Evolutionary conservation across 2,329 filamentous ascomycete species (phyloP).

Genomic region (Trichoderma sp.): DNA sequence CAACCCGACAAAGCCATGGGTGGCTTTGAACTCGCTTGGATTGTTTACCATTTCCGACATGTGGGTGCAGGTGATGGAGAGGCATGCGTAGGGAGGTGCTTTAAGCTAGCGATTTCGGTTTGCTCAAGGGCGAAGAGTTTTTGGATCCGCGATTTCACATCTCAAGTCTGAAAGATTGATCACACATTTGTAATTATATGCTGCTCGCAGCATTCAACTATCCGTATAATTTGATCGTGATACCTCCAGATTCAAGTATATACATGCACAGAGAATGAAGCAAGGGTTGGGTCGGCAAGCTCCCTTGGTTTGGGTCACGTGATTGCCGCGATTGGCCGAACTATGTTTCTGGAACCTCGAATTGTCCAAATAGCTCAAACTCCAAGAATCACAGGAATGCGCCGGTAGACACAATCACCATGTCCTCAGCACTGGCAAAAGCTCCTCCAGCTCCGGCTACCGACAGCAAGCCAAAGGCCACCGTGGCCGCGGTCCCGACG

Average conservation of each 20-base stretch:
- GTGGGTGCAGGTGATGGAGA: slow-evolving; percentile 34
- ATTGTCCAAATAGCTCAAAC: not conserved
- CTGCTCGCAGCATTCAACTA: not conserved
- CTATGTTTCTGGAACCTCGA: not conserved
- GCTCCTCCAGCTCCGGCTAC: slow-evolving; percentile 30
- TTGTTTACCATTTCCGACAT: slow-evolving; percentile 34
- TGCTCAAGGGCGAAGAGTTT: too few relatives aligned
- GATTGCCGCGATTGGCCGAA: not conserved
- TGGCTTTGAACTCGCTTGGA: slow-evolving; percentile 28
- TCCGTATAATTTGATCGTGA: not conserved
- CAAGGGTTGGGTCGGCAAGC: not conserved
- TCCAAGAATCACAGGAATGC: slow-evolving; percentile 26
- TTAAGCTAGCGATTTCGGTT: not conserved
- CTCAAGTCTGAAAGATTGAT: not conserved
- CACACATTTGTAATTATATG: not conserved
- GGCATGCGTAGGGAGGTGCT: not conserved
- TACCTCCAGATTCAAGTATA: not conserved
- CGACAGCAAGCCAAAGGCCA: slow-evolving; percentile 31
- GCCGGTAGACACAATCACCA: slow-evolving; percentile 38
- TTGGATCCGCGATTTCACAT: not conserved
- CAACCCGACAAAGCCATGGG: slow-evolving; percentile 31
- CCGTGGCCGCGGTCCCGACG: slow-evolving; percentile 39
- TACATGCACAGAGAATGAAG: not conserved
- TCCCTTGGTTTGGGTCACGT: not conserved
- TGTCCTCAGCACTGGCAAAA: slow-evolving; percentile 39